Conservation (phyloP, 2,329 filamentous ascomycete genomes). For the Aspergillus pseudoterreus region DNA sequence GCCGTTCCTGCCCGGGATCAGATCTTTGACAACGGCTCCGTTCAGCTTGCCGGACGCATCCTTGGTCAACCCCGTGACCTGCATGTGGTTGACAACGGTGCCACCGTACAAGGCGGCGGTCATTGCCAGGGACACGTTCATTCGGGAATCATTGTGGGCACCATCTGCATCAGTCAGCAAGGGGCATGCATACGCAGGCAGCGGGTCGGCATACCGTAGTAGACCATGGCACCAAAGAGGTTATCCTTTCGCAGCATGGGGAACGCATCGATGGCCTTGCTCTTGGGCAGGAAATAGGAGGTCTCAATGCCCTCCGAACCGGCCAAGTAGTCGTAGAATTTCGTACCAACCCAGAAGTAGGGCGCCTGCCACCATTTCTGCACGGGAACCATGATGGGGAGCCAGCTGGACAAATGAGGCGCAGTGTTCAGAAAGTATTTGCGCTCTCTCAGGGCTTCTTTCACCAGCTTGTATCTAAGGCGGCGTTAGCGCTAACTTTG, state of each 20-base stretch:
- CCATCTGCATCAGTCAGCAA: slow-evolving; percentile 55
- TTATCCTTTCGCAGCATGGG: slow-evolving; percentile 81
- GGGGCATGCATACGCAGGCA: neutral
- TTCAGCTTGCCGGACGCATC: slow-evolving; percentile 68
- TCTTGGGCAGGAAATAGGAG: slow-evolving; percentile 82
- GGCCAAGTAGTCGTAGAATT: slow-evolving; percentile 80
- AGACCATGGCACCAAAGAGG: slow-evolving; percentile 77
- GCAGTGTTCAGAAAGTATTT: slow-evolving; percentile 81
- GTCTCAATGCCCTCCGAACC: slow-evolving; percentile 84
- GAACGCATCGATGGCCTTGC: slow-evolving; percentile 81
- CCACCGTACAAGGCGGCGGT: slow-evolving; percentile 83
- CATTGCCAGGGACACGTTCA: slow-evolving; percentile 87
- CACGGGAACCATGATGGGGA: slow-evolving; percentile 79
- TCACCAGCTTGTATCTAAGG: slow-evolving; percentile 63
- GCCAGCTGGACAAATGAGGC: slow-evolving; percentile 74
- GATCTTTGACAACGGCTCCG: slow-evolving; percentile 70
- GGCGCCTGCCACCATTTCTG: slow-evolving; percentile 81
- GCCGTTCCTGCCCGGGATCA: slow-evolving; percentile 64
- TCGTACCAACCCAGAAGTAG: slow-evolving; percentile 68
- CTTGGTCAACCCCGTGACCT: slow-evolving; percentile 74
- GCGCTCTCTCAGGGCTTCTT: slow-evolving; percentile 76
- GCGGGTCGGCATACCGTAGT: slow-evolving; percentile 58
- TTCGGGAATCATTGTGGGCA: slow-evolving; percentile 85
- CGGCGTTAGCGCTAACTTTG: slow-evolving; percentile 4
- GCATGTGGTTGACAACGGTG: slow-evolving; percentile 78